Base-by-base conservation (phyloP, 2,329 filamentous ascomycete species). In the Gaeumannomyces tritici region DNA sequence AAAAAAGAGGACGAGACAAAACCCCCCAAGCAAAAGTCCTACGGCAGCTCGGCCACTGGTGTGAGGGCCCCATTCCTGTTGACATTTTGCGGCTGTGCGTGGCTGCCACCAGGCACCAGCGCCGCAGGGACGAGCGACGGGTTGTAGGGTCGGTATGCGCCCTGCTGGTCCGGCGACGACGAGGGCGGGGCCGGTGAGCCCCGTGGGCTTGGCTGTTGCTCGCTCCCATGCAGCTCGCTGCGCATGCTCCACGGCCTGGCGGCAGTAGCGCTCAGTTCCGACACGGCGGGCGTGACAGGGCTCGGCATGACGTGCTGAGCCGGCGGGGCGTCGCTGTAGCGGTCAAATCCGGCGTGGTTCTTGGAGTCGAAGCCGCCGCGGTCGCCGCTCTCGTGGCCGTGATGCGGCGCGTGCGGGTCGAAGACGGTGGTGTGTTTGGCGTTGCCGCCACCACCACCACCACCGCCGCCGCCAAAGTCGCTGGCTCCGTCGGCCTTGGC, bases 221-320 rank as follows among this genome's bases (percentile, higher is more conserved):
- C n/a, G 33, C 59, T 55, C 18, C 62, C 66, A n/a, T 65, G 64
- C 2, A 67, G 66, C 61, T 68, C 66, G 2, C 66, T 67, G 27
- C 66, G 65, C 65, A 68, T 47, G 12, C 65, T 66, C 66, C 66
- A 68, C 6, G 66, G 66, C 42, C 66, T 57, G 2, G 66, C 66
- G 0, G 65, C 62, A 8, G 55, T 59, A 1, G 61, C 51, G 24
- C 65, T 66, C 2, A 68, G 64, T 62, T 68, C 66, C 4, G 65
- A 64, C 33, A 59, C n/a, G 55, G 42, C 15, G 28, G 56, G 29
- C 5, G 62, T 62, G 57, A n/a, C 21, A 2, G 54, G 57, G 15
- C 26, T 60, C 18, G 57, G 28, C 31, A 57, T 27, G n/a, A 61
- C 54, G 29, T 55, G n/a, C 24, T 9, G 27, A 26, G 47, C 51